Evolutionary conservation across 2,329 filamentous ascomycete genomes (phyloP), one percentile per base, ranked within the genome.

Genomic region (Penicillium sp.): DNA sequence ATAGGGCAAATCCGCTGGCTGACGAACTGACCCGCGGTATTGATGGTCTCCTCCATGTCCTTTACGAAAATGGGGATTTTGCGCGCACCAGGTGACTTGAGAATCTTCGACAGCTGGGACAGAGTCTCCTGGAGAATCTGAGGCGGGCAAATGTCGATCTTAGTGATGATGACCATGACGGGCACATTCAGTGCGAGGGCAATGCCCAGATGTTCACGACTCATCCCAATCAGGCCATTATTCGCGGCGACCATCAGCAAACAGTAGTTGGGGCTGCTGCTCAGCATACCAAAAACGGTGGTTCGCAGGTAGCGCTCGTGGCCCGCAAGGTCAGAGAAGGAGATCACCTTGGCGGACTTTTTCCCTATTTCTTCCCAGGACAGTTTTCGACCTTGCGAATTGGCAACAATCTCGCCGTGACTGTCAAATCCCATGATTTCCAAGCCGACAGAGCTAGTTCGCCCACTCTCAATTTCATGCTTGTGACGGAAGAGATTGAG

Each of bases 391-490:
- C 92, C 93, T 2, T 93, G 90, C 57, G 89, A 89, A 39, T 90
- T 93, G 16, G 87, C 85, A 16, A 98, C 84, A 27, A 96, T 89
- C 26, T 93, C 86, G 27, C 95, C 93, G 54, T 84, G 84, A 50
- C 89, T 91, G 74, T 98, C 92, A 67, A 97, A 99, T 2, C 95
- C 95, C 89, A 98, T 92, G 60, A 98, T 98, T 75, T 99, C 95
- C 93, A 98, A 96, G 43, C 95, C 93, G 0, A 99, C 95, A 0
- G 93, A 97, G 71, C 91, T 96, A 10, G 95, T 99, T 63, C 95
- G 85, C 1, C 95, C 95, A 47, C 90, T 95, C 76, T 99, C 95
- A 41, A 98, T 90, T 77, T 99, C 95, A 70, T 99, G 95, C 76
- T 99, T 98, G 75, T 99, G 95, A 16, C 95, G 86, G 77, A 99